Base-by-base conservation (phyloP, 23 red algal genomes). In the Gracilaria domingensis region DNA sequence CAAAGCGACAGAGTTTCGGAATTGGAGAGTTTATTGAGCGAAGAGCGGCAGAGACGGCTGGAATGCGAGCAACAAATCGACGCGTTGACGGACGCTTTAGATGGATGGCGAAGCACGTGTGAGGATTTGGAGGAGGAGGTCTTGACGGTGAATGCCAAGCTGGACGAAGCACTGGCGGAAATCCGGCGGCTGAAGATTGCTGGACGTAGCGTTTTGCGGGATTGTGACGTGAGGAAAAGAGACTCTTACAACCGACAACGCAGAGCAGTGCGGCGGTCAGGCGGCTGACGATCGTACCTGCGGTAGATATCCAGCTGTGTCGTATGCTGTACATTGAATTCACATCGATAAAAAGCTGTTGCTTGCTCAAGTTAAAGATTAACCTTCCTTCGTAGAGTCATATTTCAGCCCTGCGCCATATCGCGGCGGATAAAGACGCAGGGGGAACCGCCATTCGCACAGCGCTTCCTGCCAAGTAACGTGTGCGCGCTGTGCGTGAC, bases 401-500 rank as follows among this genome's bases (percentile, higher is more conserved):
- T n/a, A n/a, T n/a, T n/a, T n/a, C n/a, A n/a, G n/a, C n/a, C n/a
- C n/a, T 58, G 54, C 54, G 54, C 54, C 42, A 45, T 45, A 45
- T n/a, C n/a, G n/a, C n/a, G n/a, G n/a, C n/a, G n/a, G n/a, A 45
- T 45, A 45, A 55, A 17, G 13, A 18, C 51, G 51, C 13, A 55
- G 51, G 51, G 51, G 51, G 51, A 55, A 14, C 51, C 51, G 51
- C 11, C 42, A 11, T 45, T 32, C 24, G 25, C 59, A 18, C 59
- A 2, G 21, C 59, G 24, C 59, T 4, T 64, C n/a, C n/a, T n/a
- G n/a, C n/a, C n/a, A n/a, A n/a, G n/a, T n/a, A n/a, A 69, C 64
- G 64, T 69, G 64, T 12, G 64, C 64, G 64, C 64, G 64, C 28
- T 69, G 64, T 55, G 64, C 64, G 64, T 69, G 64, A 69, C 64